phyloP scores from a whole-genome alignment of 345 rosid genomes.

The Viola odorata region DNA sequence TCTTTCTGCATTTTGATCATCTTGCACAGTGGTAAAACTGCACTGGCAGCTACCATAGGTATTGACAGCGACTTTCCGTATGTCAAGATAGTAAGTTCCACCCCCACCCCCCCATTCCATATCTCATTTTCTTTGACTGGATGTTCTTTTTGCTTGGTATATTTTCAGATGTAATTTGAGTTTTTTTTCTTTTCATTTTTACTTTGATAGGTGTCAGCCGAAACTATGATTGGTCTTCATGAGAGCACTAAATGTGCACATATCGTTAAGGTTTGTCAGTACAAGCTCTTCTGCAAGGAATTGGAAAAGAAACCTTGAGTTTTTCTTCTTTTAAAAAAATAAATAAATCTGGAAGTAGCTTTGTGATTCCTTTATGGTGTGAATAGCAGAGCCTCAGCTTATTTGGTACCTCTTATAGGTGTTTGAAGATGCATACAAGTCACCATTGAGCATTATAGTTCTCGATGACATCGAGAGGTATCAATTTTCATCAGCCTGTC shows the following conservation, averaged over 20 bases:
- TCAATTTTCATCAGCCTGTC: not conserved
- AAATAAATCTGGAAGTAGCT: not conserved
- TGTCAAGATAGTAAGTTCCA: slow-evolving; percentile 84
- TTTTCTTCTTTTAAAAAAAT: not conserved
- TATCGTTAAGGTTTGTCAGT: slow-evolving; percentile 70
- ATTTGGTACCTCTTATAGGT: slow-evolving; percentile 39
- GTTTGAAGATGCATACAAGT: slow-evolving; percentile 97
- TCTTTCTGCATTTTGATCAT: slow-evolving; percentile 14
- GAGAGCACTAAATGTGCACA: slow-evolving; percentile 96
- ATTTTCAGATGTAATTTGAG: not conserved
- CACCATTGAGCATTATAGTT: slow-evolving; percentile 88
- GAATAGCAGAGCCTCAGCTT: slow-evolving; percentile 1
- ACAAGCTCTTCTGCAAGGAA: not conserved
- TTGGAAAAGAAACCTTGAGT: not conserved
- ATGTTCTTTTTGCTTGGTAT: not conserved
- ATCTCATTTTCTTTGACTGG: not conserved
- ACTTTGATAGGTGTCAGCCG: slow-evolving; percentile 71
- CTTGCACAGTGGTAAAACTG: slow-evolving; percentile 88
- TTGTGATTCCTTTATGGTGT: not conserved
- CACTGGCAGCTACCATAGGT: slow-evolving; percentile 93
- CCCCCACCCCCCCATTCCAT: slow-evolving; percentile 1
- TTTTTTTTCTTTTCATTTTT: not conserved
- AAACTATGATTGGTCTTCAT: slow-evolving; percentile 91
- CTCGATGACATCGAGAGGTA: slow-evolving; percentile 99
- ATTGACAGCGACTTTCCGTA: slow-evolving; percentile 93